Evolutionary conservation across 73 alveolate genomes (phyloP).

Genomic region (Tetrahymena malaccensis): DNA sequence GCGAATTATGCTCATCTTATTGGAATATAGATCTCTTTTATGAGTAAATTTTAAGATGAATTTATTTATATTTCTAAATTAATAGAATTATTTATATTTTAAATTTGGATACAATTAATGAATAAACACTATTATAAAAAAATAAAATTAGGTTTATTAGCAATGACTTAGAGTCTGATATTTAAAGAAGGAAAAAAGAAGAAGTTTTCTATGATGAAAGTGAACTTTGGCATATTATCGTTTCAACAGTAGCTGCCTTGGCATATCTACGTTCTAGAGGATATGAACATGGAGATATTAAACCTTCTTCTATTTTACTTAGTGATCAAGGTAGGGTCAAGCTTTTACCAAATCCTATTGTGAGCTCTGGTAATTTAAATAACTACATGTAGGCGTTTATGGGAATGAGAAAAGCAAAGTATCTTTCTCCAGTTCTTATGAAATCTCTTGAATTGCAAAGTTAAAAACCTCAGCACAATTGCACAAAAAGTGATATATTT

Average conservation of each 20-base stretch:
- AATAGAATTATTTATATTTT: too few relatives aligned
- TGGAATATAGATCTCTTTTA: neutral
- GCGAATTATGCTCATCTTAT: neutral
- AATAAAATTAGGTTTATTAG: neutral
- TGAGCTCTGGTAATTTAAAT: neutral
- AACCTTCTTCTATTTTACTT: neutral
- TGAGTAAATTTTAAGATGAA: neutral
- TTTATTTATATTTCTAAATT: too few relatives aligned
- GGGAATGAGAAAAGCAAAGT: neutral
- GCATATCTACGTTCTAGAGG: neutral
- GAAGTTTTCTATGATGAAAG: neutral
- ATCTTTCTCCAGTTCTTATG: neutral
- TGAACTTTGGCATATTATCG: neutral
- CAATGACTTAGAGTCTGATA: neutral
- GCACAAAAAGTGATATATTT: neutral
- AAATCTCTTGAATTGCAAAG: neutral
- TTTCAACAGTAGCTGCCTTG: neutral
- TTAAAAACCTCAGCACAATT: neutral
- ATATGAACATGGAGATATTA: neutral
- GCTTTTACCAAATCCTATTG: neutral
- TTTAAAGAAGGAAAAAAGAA: neutral
- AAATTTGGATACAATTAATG: neutral
- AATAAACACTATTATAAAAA: too few relatives aligned
- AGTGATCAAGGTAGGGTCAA: neutral
- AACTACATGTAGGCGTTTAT: neutral